Conservation (phyloP, 2,329 filamentous ascomycete species). For the Nemania abortiva region DNA sequence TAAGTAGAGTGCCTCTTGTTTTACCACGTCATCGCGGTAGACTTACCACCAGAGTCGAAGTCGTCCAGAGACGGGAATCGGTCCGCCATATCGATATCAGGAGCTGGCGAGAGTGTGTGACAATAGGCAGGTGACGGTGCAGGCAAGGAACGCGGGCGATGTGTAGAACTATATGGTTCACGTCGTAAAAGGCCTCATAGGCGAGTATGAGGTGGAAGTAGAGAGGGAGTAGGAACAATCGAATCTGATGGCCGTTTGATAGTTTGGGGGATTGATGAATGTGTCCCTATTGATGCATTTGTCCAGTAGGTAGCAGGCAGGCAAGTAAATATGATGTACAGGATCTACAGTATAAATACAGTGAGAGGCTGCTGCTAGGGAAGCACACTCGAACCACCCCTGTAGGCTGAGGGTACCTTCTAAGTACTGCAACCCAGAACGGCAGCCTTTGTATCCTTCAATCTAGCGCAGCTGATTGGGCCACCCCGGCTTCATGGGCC, state of each 20-base stretch:
- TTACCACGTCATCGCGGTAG: not conserved
- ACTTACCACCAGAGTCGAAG: slow-evolving; percentile 74
- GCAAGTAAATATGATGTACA: slow-evolving; percentile 9
- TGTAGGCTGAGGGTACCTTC: not conserved
- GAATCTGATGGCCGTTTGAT: slow-evolving; percentile 21
- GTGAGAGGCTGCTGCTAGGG: not conserved
- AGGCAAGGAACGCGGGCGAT: slow-evolving; percentile 1
- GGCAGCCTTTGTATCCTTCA: not conserved
- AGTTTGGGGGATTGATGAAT: slow-evolving; percentile 8
- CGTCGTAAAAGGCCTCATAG: not conserved
- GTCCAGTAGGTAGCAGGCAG: not conserved
- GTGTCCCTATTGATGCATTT: slow-evolving; percentile 27
- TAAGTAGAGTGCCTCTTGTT: slow-evolving; percentile 17
- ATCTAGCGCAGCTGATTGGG: slow-evolving; percentile 10
- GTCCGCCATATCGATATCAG: slow-evolving; percentile 78
- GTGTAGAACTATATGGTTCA: not conserved
- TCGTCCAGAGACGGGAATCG: slow-evolving; percentile 84
- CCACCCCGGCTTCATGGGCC: slow-evolving; percentile 22
- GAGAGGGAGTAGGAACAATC: not conserved
- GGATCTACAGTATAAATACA: slow-evolving; percentile 13
- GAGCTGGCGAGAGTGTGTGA: slow-evolving; percentile 14
- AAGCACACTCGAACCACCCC: not conserved
- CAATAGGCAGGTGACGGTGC: slow-evolving; percentile 5
- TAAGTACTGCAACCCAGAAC: not conserved
- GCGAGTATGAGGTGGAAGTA: not conserved